phyloP scores from a whole-genome alignment of 148 eudicot species.

The Cornus kousa region DNA sequence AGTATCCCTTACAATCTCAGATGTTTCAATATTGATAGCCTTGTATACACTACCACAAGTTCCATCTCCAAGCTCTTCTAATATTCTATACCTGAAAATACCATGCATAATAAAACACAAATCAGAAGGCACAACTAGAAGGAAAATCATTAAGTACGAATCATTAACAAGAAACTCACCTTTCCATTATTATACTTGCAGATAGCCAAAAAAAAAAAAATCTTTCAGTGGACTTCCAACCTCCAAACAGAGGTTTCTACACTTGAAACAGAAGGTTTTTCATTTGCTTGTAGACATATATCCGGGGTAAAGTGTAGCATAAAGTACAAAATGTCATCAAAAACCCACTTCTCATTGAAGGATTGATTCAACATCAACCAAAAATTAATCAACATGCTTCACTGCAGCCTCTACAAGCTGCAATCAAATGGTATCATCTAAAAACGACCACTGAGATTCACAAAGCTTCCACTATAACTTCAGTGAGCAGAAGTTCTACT shows the following conservation, averaged over 20 bases:
- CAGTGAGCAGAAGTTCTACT: conserved; percentile 13
- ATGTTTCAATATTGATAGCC: conserved; percentile 73
- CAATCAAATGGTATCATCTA: conserved; percentile 71
- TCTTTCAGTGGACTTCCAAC: conserved; percentile 65
- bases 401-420: conserved; percentile 80
- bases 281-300: conserved; percentile 36
- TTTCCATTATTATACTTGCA: conserved; percentile 55
- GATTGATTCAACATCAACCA: conserved; percentile 47
- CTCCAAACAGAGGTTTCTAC: conserved; percentile 56
- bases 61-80: conserved; percentile 92
- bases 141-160: neutral
- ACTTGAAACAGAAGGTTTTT: conserved; percentile 46
- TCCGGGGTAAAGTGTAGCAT: conserved; percentile 38
- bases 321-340: conserved; percentile 40
- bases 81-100: conserved; percentile 62
- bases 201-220: conserved; percentile 5
- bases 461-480: conserved; percentile 16
- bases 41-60: conserved; percentile 94
- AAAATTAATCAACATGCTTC: conserved; percentile 71
- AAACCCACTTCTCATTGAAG: conserved; percentile 51
- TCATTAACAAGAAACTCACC: conserved; percentile 38
- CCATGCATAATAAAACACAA: conserved; percentile 17
- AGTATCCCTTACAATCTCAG: conserved; percentile 67
- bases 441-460: conserved; percentile 33
- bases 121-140: neutral